These are phyloP conservation scores for Ormosia semicastrata DNA, from an alignment of 306 rosid species.

Conservation along the genomic window DNA sequence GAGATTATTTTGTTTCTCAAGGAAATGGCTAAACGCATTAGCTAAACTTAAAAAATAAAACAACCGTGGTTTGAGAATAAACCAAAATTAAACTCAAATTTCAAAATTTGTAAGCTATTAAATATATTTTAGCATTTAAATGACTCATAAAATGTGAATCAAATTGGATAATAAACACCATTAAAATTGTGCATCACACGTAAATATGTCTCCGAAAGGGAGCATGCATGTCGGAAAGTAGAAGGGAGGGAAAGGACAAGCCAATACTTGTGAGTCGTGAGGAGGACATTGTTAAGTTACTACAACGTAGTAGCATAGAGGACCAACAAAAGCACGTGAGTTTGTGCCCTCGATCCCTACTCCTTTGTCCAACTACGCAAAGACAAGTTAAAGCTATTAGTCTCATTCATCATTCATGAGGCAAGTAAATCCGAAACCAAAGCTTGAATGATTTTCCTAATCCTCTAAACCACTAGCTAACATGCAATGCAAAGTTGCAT, in stretches of 20 bases:
- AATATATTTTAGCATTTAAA: background rate
- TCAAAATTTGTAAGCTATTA: background rate
- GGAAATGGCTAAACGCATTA: no score
- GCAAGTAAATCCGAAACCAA: slow-evolving; percentile 15
- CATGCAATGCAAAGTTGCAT: background rate
- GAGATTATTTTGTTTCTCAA: no score
- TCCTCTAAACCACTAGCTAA: background rate
- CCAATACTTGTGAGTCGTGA: background rate
- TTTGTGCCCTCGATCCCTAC: slow-evolving; percentile 25
- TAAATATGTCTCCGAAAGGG: background rate
- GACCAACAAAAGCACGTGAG: slow-evolving; percentile 31
- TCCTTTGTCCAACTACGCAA: slow-evolving; percentile 6
- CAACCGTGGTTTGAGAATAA: no score
- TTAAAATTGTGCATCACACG: background rate
- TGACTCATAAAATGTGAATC: background rate
- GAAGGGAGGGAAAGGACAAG: background rate
- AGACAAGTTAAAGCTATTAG: slow-evolving; percentile 6
- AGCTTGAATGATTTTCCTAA: slow-evolving; percentile 1
- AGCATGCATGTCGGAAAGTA: background rate
- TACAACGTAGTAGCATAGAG: background rate
- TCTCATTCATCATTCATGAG: slow-evolving; percentile 4
- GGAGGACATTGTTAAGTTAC: background rate
- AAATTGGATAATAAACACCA: no score
- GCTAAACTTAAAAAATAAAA: no score
- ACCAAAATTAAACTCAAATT: background rate